Conservation (phyloP, 2,329 filamentous ascomycete genomes). For the Aspergillus caelatus region DNA sequence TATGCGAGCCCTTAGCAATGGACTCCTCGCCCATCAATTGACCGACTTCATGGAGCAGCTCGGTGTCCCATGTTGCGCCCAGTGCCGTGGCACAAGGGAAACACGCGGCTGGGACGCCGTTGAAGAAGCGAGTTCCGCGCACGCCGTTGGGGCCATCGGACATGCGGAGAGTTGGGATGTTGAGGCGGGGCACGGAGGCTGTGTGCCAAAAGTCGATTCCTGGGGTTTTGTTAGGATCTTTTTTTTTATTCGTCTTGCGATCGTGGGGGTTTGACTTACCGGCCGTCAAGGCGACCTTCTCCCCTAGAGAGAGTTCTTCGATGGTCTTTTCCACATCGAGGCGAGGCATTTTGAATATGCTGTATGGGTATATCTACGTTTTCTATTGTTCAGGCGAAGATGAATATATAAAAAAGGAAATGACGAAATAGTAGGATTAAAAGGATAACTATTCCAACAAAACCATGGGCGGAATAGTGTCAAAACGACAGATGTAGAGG, state of each 20-base stretch:
- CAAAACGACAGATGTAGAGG: neutral
- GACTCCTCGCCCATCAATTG: constrained; percentile 71
- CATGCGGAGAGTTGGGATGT: constrained; percentile 66
- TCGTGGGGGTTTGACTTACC: constrained; percentile 27
- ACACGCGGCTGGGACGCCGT: constrained; percentile 70
- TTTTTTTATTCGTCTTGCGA: neutral
- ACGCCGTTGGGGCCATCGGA: constrained; percentile 73
- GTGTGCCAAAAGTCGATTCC: constrained; percentile 69
- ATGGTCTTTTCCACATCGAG: constrained; percentile 54
- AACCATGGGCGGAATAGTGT: neutral
- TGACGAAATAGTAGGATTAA: neutral
- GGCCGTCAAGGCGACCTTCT: constrained; percentile 55
- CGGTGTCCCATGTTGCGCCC: constrained; percentile 76
- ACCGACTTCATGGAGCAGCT: constrained; percentile 70
- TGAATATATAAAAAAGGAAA: neutral
- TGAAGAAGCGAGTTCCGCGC: constrained; percentile 69
- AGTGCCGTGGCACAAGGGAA: constrained; percentile 80
- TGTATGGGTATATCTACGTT: constrained; percentile 11
- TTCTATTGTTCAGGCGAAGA: neutral
- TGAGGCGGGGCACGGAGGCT: constrained; percentile 63
- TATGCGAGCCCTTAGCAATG: constrained; percentile 72
- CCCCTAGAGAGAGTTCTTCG: constrained; percentile 56
- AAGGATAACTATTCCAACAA: neutral
- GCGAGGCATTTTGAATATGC: constrained; percentile 31
- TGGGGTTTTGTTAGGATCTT: constrained; percentile 11